Conservation (phyloP, 805 yeast species). For the Kluyveromyces nonfermentans region DNA sequence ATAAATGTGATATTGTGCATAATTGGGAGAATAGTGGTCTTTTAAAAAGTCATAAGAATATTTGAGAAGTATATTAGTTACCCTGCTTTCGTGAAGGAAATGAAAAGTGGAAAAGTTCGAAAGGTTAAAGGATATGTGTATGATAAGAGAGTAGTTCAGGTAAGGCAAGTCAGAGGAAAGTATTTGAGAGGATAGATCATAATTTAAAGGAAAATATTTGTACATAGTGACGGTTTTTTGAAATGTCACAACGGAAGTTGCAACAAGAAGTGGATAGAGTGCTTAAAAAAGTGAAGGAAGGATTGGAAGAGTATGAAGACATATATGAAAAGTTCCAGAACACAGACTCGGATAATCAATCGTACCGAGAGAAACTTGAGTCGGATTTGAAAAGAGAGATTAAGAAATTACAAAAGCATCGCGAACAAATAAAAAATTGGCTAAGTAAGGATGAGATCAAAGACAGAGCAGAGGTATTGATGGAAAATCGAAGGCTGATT, state of each 20-base stretch:
- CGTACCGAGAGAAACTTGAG: constrained; percentile 91
- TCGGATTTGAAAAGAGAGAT: constrained; percentile 89
- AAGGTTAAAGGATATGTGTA: not conserved
- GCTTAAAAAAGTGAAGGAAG: constrained; percentile 86
- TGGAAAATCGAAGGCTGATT: constrained; percentile 65
- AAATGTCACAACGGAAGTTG: constrained; percentile 39
- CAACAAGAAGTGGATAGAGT: constrained; percentile 83
- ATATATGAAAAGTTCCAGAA: constrained; percentile 77
- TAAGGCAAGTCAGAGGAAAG: no score
- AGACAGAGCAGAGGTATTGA: constrained; percentile 64
- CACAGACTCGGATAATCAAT: constrained; percentile 55
- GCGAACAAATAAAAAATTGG: constrained; percentile 97
- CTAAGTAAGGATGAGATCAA: constrained; percentile 83
- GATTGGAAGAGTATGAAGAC: constrained; percentile 74
- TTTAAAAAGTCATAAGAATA: no score
- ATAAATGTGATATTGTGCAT: no score
- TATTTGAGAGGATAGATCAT: no score
- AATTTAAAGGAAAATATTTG: not conserved
- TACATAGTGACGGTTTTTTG: not conserved
- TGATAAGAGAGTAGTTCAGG: no score
- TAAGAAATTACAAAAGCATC: constrained; percentile 82
- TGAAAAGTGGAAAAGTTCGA: not conserved
- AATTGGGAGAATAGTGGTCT: no score
- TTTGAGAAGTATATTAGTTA: not conserved
- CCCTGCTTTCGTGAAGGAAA: not conserved